A percentile compares a stretch with the other conserved stretches of the same genome.
phyloP scores from a whole-genome alignment of 164 flowering plant species.

The Sextonia rubra region DNA sequence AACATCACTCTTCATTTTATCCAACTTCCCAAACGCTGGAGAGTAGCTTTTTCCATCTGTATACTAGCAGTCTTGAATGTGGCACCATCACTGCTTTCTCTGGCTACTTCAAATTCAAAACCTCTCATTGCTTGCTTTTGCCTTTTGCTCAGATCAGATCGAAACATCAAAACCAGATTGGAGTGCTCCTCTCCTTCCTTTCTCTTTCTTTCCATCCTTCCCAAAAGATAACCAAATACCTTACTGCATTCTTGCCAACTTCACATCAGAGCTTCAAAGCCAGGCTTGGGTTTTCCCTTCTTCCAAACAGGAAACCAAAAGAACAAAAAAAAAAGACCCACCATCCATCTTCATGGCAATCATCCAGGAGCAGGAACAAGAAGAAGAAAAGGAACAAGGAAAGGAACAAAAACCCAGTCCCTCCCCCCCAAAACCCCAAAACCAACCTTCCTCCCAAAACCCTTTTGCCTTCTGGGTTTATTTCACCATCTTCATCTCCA shows the following conservation, averaged over 20 bases:
- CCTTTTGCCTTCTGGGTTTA: constrained; percentile 79
- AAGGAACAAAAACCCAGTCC: not conserved
- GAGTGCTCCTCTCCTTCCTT: not conserved
- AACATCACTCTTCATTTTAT: no score
- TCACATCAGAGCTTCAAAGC: not conserved
- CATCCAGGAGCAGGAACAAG: constrained; percentile 47
- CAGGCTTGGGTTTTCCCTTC: not conserved
- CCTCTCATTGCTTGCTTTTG: no score
- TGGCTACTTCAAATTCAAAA: no score
- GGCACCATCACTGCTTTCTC: no score
- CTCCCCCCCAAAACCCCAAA: not conserved
- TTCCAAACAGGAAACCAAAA: no score
- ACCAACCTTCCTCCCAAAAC: constrained; percentile 1
- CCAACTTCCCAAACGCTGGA: no score
- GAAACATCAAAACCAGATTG: not conserved
- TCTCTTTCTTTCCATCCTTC: not conserved
- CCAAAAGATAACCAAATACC: no score
- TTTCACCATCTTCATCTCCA: constrained; percentile 60
- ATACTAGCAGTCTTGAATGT: no score
- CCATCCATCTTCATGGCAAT: constrained; percentile 46
- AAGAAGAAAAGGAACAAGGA: constrained; percentile 13
- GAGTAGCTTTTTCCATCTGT: no score
- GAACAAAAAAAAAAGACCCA: not conserved
- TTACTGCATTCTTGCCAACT: no score
- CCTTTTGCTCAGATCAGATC: not conserved